Base-by-base conservation (phyloP, 2,329 filamentous ascomycete genomes). In the Rhexocercosporidium sp. region DNA sequence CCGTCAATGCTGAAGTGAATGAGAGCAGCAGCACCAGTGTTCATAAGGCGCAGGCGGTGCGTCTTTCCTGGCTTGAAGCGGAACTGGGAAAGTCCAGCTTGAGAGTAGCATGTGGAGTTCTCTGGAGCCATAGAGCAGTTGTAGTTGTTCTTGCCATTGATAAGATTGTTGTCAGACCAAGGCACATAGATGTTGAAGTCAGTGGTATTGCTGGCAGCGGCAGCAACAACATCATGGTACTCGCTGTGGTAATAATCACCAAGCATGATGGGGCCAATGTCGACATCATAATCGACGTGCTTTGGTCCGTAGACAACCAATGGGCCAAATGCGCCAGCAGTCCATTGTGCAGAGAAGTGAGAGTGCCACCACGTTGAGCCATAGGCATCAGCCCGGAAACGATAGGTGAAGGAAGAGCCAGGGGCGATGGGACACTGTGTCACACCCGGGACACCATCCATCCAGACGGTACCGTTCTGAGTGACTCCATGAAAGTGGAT, bases 401-500 rank as follows among this genome's bases (percentile, higher is more conserved):
- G 64, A 51, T 78, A 77, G 18, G 71, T 74, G 49, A 76, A 75
- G 11, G 69, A 71, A 16, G 60, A 27, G 11, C 72, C 85, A 0
- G 85, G 84, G 0, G 86, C 79, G 66, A 92, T 87, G 1, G 90
- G 90, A 69, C 91, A 93, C 76, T 93, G 89, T 6, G 82, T 82
- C 20, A 86, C 77, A 22, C 82, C 79, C 49, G 79, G 79, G 0
- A 81, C 79, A 6, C 83, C 82, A 69, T 85, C 83, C 70, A 78
- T 77, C 66, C 81, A 75, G 16, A 67, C 72, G 41, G 71, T 75
- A 16, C 59, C 67, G 20, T 71, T 76, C 70, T 87, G 83, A 25
- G 82, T 79, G n/a, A 87, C 67, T 20, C 83, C 85, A 83, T 85
- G 47, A 80, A 80, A 67, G 81, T 88, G 69, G 70, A 73, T 75